These are phyloP conservation scores for Phaeosphaeria sp. DNA, from an alignment of 2,329 filamentous ascomycete genomes.

Conservation along the genomic window DNA sequence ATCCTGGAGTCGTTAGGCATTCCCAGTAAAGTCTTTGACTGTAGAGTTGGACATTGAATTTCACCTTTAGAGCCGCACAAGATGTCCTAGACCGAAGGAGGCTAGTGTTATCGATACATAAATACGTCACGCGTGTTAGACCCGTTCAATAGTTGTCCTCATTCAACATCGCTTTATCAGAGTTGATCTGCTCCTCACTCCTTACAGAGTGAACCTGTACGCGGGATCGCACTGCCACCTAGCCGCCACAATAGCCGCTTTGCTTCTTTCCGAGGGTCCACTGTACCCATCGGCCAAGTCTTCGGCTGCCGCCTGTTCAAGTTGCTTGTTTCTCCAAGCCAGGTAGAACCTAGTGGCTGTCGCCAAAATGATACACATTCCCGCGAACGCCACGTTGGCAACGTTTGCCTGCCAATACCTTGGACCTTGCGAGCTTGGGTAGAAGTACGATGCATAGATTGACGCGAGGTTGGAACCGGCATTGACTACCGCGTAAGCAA, in stretches of 20 bases:
- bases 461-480: conserved; percentile 14
- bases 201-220: conserved; percentile 6
- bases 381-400: conserved; percentile 13
- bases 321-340: conserved; percentile 12
- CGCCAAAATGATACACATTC: conserved; percentile 7
- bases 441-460: conserved; percentile 17
- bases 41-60: no score
- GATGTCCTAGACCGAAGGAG: no score
- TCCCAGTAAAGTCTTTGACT: no score
- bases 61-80: no score
- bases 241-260: conserved; percentile 7
- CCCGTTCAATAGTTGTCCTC: no score
- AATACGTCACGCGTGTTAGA: no score
- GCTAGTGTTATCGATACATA: no score
- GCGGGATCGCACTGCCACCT: conserved; percentile 13
- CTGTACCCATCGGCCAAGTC: conserved; percentile 5
- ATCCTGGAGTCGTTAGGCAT: no score
- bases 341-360: conserved; percentile 9
- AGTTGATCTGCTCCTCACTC: background rate
- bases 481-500: conserved; percentile 64
- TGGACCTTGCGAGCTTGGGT: conserved; percentile 10
- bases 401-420: conserved; percentile 17
- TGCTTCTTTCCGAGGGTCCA: conserved; percentile 1
- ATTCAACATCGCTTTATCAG: no score
- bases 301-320: conserved; percentile 8